A percentile compares a stretch with the other conserved stretches of the same genome.
phyloP scores from a whole-genome alignment of 495 filamentous ascomycete species.

The Aspergillus mulundensis region DNA sequence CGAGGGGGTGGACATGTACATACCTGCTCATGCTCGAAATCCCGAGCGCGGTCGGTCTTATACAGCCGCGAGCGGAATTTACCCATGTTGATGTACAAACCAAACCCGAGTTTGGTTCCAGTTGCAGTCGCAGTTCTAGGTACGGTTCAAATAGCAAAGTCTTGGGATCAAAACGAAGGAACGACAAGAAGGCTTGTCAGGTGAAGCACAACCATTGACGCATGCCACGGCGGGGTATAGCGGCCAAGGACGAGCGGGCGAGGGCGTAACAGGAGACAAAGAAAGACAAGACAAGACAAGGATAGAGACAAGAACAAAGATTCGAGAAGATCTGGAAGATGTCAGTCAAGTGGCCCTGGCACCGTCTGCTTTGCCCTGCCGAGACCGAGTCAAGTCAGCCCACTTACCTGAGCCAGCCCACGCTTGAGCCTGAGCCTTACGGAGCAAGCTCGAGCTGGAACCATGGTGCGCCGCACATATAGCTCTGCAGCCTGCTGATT shows the following conservation, averaged over 20 bases:
- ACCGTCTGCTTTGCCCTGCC: background rate
- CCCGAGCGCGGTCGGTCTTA: slow-evolving; percentile 46
- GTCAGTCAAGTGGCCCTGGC: background rate
- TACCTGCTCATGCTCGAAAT: slow-evolving; percentile 49
- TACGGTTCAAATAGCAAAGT: too few relatives aligned
- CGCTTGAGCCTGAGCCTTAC: background rate
- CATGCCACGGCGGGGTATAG: slow-evolving; percentile 2
- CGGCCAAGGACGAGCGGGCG: background rate
- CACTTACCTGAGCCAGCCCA: background rate
- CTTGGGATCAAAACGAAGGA: background rate
- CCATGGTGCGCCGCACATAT: background rate
- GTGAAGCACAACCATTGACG: slow-evolving; percentile 1
- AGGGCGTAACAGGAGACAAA: too few relatives aligned
- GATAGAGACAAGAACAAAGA: background rate
- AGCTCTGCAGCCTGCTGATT: background rate
- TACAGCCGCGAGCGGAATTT: slow-evolving; percentile 40
- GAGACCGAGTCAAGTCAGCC: background rate
- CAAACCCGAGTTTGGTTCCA: too few relatives aligned
- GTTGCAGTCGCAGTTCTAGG: too few relatives aligned
- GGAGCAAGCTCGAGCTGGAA: background rate
- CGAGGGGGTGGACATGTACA: too few relatives aligned
- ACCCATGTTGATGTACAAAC: slow-evolving; percentile 22
- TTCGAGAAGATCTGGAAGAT: background rate
- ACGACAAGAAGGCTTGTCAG: background rate
- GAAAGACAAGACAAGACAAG: background rate